These are phyloP conservation scores for Diaporthe sp. DNA, from an alignment of 2,329 filamentous ascomycete species.

Conservation along the genomic window DNA sequence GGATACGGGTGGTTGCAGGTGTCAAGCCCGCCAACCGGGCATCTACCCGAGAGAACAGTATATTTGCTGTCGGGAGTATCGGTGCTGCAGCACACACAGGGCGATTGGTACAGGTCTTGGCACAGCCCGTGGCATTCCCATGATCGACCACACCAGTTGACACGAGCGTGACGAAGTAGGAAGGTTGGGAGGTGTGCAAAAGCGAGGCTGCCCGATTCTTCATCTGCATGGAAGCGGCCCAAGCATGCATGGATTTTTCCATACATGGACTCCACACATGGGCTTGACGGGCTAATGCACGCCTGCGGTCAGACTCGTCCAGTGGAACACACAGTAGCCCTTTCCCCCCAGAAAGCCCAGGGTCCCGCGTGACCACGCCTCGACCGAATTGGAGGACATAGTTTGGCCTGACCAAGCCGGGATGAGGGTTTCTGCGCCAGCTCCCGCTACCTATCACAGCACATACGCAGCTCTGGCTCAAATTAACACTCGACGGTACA, in stretches of 20 bases:
- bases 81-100: not conserved
- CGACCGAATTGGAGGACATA: slow-evolving; percentile 1
- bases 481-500: too few relatives aligned
- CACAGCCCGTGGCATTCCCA: not conserved
- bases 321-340: slow-evolving; percentile 21
- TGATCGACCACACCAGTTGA: not conserved
- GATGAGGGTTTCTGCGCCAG: not conserved
- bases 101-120: not conserved
- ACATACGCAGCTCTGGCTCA: not conserved
- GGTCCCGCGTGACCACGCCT: slow-evolving; percentile 19
- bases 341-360: slow-evolving; percentile 1
- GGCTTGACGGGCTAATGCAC: slow-evolving; percentile 6
- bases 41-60: not conserved
- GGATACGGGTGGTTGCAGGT: not conserved
- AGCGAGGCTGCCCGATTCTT: slow-evolving; percentile 9
- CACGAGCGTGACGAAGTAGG: too few relatives aligned
- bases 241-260: slow-evolving; percentile 17
- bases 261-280: slow-evolving; percentile 12
- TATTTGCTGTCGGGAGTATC: not conserved
- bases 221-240: slow-evolving; percentile 12
- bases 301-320: slow-evolving; percentile 13
- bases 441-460: not conserved
- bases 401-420: not conserved
- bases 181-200: not conserved
- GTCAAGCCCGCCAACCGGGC: not conserved